Base-by-base conservation (phyloP, 768 basidiomycete genomes). In the Mycena crocata region DNA sequence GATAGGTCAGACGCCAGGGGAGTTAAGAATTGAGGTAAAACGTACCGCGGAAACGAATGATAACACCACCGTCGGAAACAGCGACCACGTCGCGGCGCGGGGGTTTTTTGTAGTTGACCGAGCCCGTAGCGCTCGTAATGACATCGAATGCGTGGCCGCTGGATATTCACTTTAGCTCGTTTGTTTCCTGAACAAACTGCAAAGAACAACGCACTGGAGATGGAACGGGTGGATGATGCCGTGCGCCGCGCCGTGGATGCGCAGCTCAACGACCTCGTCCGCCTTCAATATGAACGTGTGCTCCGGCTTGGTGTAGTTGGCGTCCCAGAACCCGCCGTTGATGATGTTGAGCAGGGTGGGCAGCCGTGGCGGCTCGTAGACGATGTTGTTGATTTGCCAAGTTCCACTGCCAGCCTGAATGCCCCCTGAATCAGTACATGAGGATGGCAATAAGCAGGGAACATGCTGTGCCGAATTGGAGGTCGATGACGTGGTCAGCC, bases 111-210 rank as follows among this genome's bases (percentile, higher is more conserved):
- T 67, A 72, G 64, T 74, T 74, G 4, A 45, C 28, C 3, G 68
- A 68, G 5, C 73, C 73, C 0, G 52, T 30, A 28, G 45, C 46
- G 23, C 64, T 57, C 19, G 71, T 72, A 6, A 77, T 64, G 21
- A 77, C 57, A 44, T 72, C 72, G 59, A 77, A 77, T 9, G 67
- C 71, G 40, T 77, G 76, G 1, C 76, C 76, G 67, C 67, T 69
- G 58, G 35, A 12, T 42, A 48, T 6, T 15, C 3, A 83, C 84
- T 12, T 3, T 21, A 19, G 14, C 9, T 32, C 21, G 32, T n/a
- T n/a, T n/a, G n/a, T n/a, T n/a, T 17, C 17, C 59, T 51, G 51
- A 4, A 13, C 3, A 51, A 40, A 48, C n/a, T n/a, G n/a, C n/a
- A n/a, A n/a, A n/a, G n/a, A n/a, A n/a, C n/a, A n/a, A n/a, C 39